Base-by-base conservation (phyloP, 495 filamentous ascomycete genomes). In the Chaetomium tenue region DNA sequence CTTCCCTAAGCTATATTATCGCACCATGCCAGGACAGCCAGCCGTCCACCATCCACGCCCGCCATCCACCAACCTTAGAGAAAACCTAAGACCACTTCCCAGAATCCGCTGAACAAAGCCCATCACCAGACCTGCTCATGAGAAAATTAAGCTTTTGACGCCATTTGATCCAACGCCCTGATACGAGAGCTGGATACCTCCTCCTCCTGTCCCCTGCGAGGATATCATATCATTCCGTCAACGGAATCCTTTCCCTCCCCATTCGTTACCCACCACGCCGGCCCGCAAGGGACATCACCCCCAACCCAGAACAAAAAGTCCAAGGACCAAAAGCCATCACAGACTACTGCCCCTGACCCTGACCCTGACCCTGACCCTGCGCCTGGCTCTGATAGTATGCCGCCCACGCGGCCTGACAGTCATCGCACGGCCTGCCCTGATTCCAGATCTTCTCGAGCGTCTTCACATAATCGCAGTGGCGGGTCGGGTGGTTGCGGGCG, bases 401-500 rank as follows among this genome's bases (percentile, higher is more conserved):
- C 40, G 58, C 37, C 69, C 39, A 58, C 63, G 67, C 69, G 73
- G 23, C 72, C 28, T 30, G 66, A 7, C 80, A 78, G 71, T 86
- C 88, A 11, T 77, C 63, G 20, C 76, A 74, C 28, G 2, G 28
- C 6, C 3, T 30, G 20, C 72, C 71, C 47, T 83, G 78, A 46
- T 77, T 68, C 82, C 82, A 87, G 44, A 78, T 77, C 20, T 84
- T 74, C 58, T 84, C 84, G 54, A 87, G 77, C 52, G 81, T 82
- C 73, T 85, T 82, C 56, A 86, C 85, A 8, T 84, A 78, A 64
- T 80, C 82, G 69, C 88, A 91, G 60, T 82, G 73, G 68, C 90
- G 86, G 53, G 81, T 74, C 2, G 84, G 83, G 68, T 89, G 83
- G 72, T 87, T 88, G 30, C 88, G 83, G 9, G 88, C 87, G 61